Conservation (phyloP, 129 eudicot species). For the Tagetes patula region DNA sequence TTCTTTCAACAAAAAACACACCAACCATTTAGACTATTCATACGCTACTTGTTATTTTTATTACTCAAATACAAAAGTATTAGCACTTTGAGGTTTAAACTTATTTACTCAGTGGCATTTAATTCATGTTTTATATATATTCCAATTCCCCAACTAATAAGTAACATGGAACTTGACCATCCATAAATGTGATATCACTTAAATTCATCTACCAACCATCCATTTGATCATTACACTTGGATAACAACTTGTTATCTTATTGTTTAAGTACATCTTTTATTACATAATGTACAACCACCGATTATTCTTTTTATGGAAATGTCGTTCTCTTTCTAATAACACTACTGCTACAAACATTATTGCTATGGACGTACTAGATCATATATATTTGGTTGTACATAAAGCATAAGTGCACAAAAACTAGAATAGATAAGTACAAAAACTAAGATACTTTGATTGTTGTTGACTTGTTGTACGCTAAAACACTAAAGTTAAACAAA, state of each 20-base stretch:
- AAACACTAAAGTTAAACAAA: too few relatives aligned
- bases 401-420: neutral
- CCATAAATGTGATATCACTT: constrained; percentile 28
- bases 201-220: constrained; percentile 35
- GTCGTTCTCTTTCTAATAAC: constrained; percentile 17
- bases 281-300: constrained; percentile 1
- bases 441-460: too few relatives aligned
- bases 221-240: constrained; percentile 6
- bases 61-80: neutral
- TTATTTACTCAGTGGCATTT: constrained; percentile 19
- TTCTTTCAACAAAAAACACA: neutral
- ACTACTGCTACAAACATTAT: neutral
- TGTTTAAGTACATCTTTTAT: constrained; percentile 7
- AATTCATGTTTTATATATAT: neutral
- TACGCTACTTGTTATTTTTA: too few relatives aligned
- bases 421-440: neutral
- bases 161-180: constrained; percentile 26
- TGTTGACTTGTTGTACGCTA: too few relatives aligned
- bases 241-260: constrained; percentile 13
- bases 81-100: neutral
- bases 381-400: neutral
- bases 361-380: neutral
- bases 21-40: neutral
- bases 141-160: constrained; percentile 23
- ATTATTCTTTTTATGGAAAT: neutral